phyloP scores from a whole-genome alignment of 352 stramenopile genomes.

The Phytophthora fragariaefolia region DNA sequence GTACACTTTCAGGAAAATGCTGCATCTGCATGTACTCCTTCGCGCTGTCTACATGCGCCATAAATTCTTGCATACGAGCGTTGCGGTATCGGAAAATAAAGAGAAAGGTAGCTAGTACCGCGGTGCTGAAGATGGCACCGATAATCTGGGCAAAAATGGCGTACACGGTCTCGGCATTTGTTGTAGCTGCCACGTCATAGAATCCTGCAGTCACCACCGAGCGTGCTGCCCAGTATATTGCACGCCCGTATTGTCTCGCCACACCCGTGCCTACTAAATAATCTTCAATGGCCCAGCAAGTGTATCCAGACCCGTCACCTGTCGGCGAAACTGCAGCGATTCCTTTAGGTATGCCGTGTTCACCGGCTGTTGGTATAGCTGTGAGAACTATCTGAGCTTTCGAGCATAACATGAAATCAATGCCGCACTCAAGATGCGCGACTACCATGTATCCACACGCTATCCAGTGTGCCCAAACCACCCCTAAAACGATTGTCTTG shows the following conservation, averaged over 20 bases:
- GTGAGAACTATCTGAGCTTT: constrained; percentile 31
- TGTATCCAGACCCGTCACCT: constrained; percentile 36
- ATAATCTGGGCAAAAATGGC: constrained; percentile 66
- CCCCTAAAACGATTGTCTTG: constrained; percentile 50
- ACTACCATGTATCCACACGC: constrained; percentile 74
- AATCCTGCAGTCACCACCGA: constrained; percentile 66
- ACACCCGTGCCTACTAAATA: constrained; percentile 54
- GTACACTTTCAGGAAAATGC: constrained; percentile 65
- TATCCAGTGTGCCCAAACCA: constrained; percentile 62
- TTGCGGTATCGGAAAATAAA: constrained; percentile 78
- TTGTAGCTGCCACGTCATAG: constrained; percentile 64
- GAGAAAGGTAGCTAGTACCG: constrained; percentile 70
- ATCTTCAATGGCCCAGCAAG: constrained; percentile 78
- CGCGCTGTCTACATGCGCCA: constrained; percentile 69
- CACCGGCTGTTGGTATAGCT: constrained; percentile 17
- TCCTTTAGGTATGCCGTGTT: constrained; percentile 17
- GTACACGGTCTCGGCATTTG: constrained; percentile 61
- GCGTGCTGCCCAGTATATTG: constrained; percentile 66
- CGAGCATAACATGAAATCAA: constrained; percentile 58
- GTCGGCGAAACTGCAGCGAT: constrained; percentile 27
- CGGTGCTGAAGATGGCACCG: constrained; percentile 71
- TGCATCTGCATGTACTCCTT: constrained; percentile 81
- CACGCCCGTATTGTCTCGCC: constrained; percentile 57
- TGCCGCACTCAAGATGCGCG: constrained; percentile 70
- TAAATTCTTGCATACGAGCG: constrained; percentile 65